These are phyloP conservation scores for Pyracantha coccinea DNA, from an alignment of 331 rosid species.

Conservation along the genomic window DNA sequence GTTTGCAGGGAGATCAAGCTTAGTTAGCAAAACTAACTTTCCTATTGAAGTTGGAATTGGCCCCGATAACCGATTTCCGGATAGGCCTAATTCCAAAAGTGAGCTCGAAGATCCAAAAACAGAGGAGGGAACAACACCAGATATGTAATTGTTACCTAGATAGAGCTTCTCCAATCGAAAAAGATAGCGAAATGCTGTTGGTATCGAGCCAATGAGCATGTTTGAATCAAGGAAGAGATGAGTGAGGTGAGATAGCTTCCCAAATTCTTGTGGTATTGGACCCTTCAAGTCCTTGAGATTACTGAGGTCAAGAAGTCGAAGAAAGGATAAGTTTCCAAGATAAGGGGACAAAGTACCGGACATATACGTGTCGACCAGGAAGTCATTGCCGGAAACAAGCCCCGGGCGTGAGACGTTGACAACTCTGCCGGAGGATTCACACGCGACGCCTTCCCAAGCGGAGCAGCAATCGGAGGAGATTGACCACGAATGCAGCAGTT, in stretches of 20 bases:
- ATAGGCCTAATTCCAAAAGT: slow-evolving; percentile 35
- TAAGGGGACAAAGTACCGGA: slow-evolving; percentile 57
- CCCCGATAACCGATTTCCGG: slow-evolving; percentile 40
- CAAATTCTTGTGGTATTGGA: slow-evolving; percentile 42
- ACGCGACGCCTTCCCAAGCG: slow-evolving; percentile 37
- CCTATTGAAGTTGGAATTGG: slow-evolving; percentile 37
- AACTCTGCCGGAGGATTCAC: slow-evolving; percentile 43
- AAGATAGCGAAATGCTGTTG: slow-evolving; percentile 22
- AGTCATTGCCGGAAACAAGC: slow-evolving; percentile 11
- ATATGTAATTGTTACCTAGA: slow-evolving; percentile 33
- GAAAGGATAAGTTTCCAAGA: slow-evolving; percentile 53
- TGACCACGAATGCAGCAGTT: slow-evolving; percentile 40
- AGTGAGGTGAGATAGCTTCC: slow-evolving; percentile 30
- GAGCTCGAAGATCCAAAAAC: slow-evolving; percentile 29
- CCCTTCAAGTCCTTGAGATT: slow-evolving; percentile 43
- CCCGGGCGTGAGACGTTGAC: slow-evolving; percentile 38
- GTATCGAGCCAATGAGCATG: slow-evolving; percentile 35
- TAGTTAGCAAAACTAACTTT: slow-evolving; percentile 19
- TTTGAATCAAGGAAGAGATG: slow-evolving; percentile 43
- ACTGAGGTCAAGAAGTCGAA: slow-evolving; percentile 41
- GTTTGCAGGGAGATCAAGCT: slow-evolving; percentile 48
- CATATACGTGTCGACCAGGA: slow-evolving; percentile 42
- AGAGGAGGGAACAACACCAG: slow-evolving; percentile 28
- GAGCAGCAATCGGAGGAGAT: slow-evolving; percentile 44
- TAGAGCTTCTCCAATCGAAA: slow-evolving; percentile 28